phyloP scores from a whole-genome alignment of 805 yeast species.

The Hanseniaspora valbyensis region DNA sequence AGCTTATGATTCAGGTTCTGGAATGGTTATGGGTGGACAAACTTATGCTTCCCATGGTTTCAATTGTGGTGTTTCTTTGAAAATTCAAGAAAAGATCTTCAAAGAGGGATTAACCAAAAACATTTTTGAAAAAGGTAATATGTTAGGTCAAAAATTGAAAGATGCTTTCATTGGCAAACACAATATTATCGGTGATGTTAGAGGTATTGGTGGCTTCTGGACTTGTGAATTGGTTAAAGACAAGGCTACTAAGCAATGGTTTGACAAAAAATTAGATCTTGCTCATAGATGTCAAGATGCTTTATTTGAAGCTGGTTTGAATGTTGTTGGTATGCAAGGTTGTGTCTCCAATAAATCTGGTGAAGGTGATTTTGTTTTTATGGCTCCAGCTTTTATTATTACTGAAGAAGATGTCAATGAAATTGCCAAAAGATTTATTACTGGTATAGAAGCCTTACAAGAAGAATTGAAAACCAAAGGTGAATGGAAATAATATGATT shows the following conservation, averaged over 20 bases:
- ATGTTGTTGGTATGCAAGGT: conserved; percentile 38
- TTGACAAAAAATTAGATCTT: conserved; percentile 30
- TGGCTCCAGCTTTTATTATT: conserved; percentile 39
- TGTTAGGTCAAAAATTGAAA: conserved; percentile 32
- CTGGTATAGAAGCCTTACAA: conserved; percentile 31
- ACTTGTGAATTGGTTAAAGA: conserved; percentile 46
- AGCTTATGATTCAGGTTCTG: conserved; percentile 32
- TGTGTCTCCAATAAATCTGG: conserved; percentile 28
- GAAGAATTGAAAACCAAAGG: conserved; percentile 19
- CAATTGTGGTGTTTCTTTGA: conserved; percentile 37
- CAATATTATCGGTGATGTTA: conserved; percentile 43
- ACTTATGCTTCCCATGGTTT: conserved; percentile 42
- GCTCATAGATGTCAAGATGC: conserved; percentile 29
- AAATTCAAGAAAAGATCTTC: conserved; percentile 36
- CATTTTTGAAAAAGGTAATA: conserved; percentile 34
- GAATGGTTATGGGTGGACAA: conserved; percentile 36
- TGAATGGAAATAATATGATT: conserved; percentile 4
- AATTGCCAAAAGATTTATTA: conserved; percentile 33
- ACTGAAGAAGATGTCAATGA: conserved; percentile 35
- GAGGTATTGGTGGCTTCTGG: conserved; percentile 56
- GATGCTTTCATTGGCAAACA: conserved; percentile 27
- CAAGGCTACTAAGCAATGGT: conserved; percentile 40
- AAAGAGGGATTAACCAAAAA: conserved; percentile 31
- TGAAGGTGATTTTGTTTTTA: conserved; percentile 32
- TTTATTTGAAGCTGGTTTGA: conserved; percentile 37